Conservation (phyloP, 1,284 basidiomycete genomes). For the Pseudomicrostroma phylloplanum region DNA sequence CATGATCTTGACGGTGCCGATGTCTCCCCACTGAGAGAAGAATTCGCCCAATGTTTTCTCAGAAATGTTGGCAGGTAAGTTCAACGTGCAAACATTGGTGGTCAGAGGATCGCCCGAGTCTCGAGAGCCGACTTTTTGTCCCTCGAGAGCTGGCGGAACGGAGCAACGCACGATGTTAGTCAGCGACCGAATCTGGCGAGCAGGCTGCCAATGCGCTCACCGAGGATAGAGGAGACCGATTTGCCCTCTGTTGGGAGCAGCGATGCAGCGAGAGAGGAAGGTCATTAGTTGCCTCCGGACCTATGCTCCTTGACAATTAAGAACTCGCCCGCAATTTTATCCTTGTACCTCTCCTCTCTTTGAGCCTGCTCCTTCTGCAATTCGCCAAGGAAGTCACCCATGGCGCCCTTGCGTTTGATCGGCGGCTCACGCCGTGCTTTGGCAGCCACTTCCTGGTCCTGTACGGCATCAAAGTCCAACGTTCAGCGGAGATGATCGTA, state of each 20-base stretch:
- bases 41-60: constrained; percentile 77
- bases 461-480: too few species aligned
- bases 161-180: neutral
- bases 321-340: constrained; percentile 6
- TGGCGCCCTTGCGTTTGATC: constrained; percentile 25
- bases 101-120: constrained; percentile 79
- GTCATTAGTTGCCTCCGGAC: too few species aligned
- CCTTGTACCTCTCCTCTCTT: constrained; percentile 72
- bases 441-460: neutral
- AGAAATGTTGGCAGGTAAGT: constrained; percentile 74
- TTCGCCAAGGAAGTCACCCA: constrained; percentile 32
- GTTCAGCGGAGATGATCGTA: too few species aligned
- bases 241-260: constrained; percentile 52
- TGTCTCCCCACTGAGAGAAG: constrained; percentile 61
- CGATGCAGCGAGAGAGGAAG: too few species aligned
- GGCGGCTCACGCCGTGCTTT: constrained; percentile 15
- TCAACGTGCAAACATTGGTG: constrained; percentile 81
- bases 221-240: constrained; percentile 69
- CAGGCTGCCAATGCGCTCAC: neutral
- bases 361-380: constrained; percentile 66
- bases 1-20: constrained; percentile 55
- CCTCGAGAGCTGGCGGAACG: constrained; percentile 59
- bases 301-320: too few species aligned
- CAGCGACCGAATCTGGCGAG: neutral
- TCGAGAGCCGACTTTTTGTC: constrained; percentile 72